phyloP scores from a whole-genome alignment of 2,329 filamentous ascomycete species.

The Geosmithia morbida region DNA sequence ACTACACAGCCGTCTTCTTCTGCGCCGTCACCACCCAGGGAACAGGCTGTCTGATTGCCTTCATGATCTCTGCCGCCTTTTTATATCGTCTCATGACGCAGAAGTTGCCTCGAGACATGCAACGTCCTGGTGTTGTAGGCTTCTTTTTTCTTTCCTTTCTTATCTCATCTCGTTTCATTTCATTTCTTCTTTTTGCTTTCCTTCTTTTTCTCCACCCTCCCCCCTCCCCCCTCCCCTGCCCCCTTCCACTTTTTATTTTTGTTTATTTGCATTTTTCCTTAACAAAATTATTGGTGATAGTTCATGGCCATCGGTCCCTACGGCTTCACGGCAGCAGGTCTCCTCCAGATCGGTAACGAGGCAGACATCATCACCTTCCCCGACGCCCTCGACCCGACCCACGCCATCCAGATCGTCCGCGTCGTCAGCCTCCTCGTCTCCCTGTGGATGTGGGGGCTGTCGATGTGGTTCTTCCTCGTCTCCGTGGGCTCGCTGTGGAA shows the following conservation, averaged over 20 bases:
- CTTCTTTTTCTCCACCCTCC: no score
- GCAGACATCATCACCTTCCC: conserved; percentile 25
- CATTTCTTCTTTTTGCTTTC: no score
- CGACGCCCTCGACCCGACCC: conserved; percentile 23
- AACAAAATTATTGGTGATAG: conserved; percentile 18
- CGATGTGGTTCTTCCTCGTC: conserved; percentile 73
- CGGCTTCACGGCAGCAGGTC: conserved; percentile 37
- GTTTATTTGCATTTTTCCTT: background rate
- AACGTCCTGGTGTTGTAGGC: conserved; percentile 57
- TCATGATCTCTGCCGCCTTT: conserved; percentile 77
- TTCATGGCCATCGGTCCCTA: conserved; percentile 72
- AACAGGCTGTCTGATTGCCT: conserved; percentile 39
- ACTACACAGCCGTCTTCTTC: conserved; percentile 30
- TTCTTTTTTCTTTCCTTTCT: no score
- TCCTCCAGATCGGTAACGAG: conserved; percentile 31
- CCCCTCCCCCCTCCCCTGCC: background rate
- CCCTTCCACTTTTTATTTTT: no score
- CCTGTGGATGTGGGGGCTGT: conserved; percentile 73
- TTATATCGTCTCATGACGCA: conserved; percentile 81
- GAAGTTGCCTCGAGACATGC: conserved; percentile 61
- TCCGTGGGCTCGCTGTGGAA: conserved; percentile 63
- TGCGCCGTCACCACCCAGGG: conserved; percentile 36
- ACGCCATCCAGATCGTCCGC: conserved; percentile 28
- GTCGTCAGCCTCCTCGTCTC: conserved; percentile 45
- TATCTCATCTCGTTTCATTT: no score